Percentiles rank a stretch among this genome's conserved stretches.
These are phyloP conservation scores for Epichloe sp. DNA, from an alignment of 2,329 filamentous ascomycete species.

Conservation along the genomic window DNA sequence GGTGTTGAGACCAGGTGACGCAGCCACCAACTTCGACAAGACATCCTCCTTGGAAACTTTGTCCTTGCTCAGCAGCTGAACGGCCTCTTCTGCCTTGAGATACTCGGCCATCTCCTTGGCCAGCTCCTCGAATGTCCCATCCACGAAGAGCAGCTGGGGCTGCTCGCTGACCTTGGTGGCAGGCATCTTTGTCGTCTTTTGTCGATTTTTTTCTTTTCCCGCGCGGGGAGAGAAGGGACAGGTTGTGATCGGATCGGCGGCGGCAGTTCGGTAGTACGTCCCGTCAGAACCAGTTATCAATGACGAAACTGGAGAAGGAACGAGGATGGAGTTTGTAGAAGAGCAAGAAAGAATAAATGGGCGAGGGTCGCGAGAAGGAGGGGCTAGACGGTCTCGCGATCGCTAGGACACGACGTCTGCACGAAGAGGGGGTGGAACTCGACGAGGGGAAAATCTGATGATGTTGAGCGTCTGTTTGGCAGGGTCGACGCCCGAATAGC, in stretches of 20 bases:
- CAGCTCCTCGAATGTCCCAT: conserved; percentile 88
- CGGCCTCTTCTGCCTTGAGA: conserved; percentile 69
- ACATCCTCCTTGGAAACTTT: conserved; percentile 63
- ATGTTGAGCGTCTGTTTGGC: conserved; percentile 14
- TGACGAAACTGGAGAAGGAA: too few species aligned
- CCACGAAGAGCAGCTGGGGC: conserved; percentile 59
- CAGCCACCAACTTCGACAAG: conserved; percentile 77
- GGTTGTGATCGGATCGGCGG: not conserved
- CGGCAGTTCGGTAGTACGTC: not conserved
- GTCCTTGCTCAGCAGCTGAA: conserved; percentile 59
- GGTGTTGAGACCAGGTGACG: conserved; percentile 62
- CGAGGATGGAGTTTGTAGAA: conserved; percentile 1
- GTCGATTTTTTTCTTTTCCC: conserved; percentile 1
- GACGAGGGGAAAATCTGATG: conserved; percentile 15
- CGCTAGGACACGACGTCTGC: conserved; percentile 7
- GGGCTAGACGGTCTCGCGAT: conserved; percentile 12
- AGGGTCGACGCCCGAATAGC: conserved; percentile 23
- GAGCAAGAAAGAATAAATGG: conserved; percentile 13
- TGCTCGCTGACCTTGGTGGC: conserved; percentile 29
- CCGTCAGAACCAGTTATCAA: too few species aligned
- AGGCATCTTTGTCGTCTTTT: conserved; percentile 11
- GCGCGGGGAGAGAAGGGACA: not conserved
- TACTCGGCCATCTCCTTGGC: conserved; percentile 91
- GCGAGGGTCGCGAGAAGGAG: conserved; percentile 9
- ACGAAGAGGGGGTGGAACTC: conserved; percentile 12